A percentile compares a stretch with the other conserved stretches of the same genome.
phyloP scores from a whole-genome alignment of 2,329 filamentous ascomycete species.

The Fusarium subtropicale region DNA sequence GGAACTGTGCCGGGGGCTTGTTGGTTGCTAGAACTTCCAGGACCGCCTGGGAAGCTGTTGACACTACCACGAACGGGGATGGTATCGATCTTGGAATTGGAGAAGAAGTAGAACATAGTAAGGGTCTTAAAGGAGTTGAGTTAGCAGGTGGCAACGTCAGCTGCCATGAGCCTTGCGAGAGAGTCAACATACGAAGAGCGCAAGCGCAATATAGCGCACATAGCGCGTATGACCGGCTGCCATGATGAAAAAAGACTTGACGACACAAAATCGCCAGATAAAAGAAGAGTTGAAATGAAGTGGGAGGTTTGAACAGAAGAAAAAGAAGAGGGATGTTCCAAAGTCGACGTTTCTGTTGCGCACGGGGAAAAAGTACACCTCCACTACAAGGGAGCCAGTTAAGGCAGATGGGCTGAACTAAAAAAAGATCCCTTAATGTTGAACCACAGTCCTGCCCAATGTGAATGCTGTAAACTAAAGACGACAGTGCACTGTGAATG shows the following conservation, averaged over 20 bases:
- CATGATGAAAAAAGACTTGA: conserved; percentile 56
- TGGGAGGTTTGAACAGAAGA: conserved; percentile 16
- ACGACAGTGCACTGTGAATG: neutral
- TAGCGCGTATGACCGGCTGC: conserved; percentile 80
- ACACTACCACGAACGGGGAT: conserved; percentile 46
- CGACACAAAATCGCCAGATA: conserved; percentile 27
- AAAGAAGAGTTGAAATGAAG: conserved; percentile 22
- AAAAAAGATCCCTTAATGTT: conserved; percentile 14
- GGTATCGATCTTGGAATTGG: conserved; percentile 64
- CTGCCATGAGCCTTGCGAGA: neutral
- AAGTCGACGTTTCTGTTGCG: conserved; percentile 32
- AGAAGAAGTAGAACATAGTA: conserved; percentile 82
- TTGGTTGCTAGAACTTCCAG: conserved; percentile 35
- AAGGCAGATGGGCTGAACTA: conserved; percentile 15
- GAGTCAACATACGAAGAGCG: conserved; percentile 76
- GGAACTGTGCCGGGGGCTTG: conserved; percentile 40
- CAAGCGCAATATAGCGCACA: conserved; percentile 81
- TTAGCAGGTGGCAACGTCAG: conserved; percentile 29
- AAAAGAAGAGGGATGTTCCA: conserved; percentile 39
- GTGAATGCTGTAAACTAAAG: conserved; percentile 2
- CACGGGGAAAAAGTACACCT: conserved; percentile 38
- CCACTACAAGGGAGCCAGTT: conserved; percentile 13
- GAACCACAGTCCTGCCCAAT: neutral
- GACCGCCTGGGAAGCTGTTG: conserved; percentile 43
- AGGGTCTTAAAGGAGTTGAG: conserved; percentile 30